Conservation (phyloP, 225 moss, liverwort and hornwort species). For the Asterella californica region DNA sequence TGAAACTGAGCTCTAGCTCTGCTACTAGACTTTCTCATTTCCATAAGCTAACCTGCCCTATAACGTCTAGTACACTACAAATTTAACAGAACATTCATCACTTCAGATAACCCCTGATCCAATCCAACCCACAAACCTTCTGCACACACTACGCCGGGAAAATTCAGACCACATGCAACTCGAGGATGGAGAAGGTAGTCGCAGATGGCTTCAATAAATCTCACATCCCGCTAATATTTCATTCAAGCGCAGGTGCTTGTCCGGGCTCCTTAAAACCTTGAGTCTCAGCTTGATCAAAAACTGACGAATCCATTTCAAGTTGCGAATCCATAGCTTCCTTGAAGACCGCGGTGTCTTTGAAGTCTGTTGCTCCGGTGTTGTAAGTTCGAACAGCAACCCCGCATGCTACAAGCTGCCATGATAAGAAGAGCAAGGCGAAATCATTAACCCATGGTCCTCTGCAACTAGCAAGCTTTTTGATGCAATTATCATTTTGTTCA, state of each 20-base stretch:
- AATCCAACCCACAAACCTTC: background rate
- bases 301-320: constrained; percentile 47
- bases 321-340: constrained; percentile 87
- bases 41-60: constrained; percentile 2
- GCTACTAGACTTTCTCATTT: background rate
- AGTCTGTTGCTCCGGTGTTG: constrained; percentile 79
- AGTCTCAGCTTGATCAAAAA: constrained; percentile 40
- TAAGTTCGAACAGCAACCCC: constrained; percentile 67
- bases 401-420: constrained; percentile 72
- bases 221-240: background rate
- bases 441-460: background rate
- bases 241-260: constrained; percentile 37
- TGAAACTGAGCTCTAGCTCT: background rate
- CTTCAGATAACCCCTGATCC: constrained; percentile 4
- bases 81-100: background rate
- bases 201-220: background rate
- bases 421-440: background rate
- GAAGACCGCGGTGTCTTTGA: constrained; percentile 75
- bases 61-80: background rate
- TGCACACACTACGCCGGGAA: background rate
- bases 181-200: background rate
- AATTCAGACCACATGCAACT: background rate
- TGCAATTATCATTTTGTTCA: background rate
- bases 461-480: background rate
- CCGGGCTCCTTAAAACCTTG: constrained; percentile 24